A percentile compares a stretch with the other conserved stretches of the same genome.
Evolutionary conservation across 208 protist genomes (phyloP).

Genomic region (Wallacemonas sp.): DNA sequence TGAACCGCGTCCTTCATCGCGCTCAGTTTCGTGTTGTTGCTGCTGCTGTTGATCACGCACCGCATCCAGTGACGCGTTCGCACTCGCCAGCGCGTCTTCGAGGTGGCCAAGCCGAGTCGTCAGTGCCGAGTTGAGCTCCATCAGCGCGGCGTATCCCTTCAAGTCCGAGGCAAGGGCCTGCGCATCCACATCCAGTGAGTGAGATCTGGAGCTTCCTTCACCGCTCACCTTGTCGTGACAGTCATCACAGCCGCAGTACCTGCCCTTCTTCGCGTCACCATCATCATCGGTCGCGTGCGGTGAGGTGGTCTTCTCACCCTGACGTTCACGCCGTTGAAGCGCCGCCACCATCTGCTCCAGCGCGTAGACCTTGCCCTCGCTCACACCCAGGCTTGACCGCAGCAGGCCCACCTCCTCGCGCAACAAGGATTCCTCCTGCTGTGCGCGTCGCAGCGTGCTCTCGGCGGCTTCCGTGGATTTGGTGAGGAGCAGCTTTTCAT

Average conservation of each 20-base stretch:
- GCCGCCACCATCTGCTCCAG: constrained; percentile 16
- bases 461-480: constrained; percentile 31
- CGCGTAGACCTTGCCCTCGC: constrained; percentile 28
- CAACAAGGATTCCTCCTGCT: constrained; percentile 33
- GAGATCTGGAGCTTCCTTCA: no score
- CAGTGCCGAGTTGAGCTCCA: constrained; percentile 61
- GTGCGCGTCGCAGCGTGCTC: constrained; percentile 18
- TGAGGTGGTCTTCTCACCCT: background rate
- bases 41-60: constrained; percentile 1
- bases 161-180: constrained; percentile 37
- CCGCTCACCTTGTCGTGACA: no score
- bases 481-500: constrained; percentile 34
- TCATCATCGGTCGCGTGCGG: background rate
- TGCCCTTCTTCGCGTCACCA: background rate
- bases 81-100: constrained; percentile 29
- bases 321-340: constrained; percentile 1
- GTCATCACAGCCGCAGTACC: no score
- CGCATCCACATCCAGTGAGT: constrained; percentile 24
- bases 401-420: constrained; percentile 47
- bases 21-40: background rate
- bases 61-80: constrained; percentile 12
- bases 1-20: background rate
- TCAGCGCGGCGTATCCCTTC: constrained; percentile 69
- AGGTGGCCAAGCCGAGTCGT: constrained; percentile 36
- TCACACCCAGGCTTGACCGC: constrained; percentile 36